A percentile compares a stretch with the other conserved stretches of the same genome.
phyloP scores from a whole-genome alignment of 148 eudicot species.

The Rhododendron molle region DNA sequence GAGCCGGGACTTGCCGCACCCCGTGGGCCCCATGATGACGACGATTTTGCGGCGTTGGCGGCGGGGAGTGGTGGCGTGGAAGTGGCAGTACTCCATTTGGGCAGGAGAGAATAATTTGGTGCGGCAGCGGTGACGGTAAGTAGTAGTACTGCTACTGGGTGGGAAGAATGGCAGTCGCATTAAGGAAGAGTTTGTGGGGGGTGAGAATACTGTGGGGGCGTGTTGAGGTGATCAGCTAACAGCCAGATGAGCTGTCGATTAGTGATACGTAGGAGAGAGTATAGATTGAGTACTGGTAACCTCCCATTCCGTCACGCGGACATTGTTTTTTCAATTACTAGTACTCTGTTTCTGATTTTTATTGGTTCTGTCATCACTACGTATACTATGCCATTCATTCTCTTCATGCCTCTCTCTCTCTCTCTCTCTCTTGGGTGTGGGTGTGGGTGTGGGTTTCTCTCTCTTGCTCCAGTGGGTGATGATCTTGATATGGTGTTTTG shows the following conservation, averaged over 20 bases:
- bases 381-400: neutral
- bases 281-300: neutral
- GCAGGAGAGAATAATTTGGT: neutral
- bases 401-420: neutral
- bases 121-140: neutral
- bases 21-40: constrained; percentile 53
- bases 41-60: constrained; percentile 20
- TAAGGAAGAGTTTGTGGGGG: neutral
- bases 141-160: neutral
- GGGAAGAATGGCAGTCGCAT: neutral
- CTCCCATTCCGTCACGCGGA: neutral
- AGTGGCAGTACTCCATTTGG: neutral
- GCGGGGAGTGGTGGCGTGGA: neutral
- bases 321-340: neutral
- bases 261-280: neutral
- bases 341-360: neutral
- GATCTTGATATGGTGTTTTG: neutral
- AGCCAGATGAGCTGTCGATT: neutral
- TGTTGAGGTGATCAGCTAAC: neutral
- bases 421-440: neutral
- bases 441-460: neutral
- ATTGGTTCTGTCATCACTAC: neutral
- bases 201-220: neutral
- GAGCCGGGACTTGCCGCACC: constrained; percentile 57
- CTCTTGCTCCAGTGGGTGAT: neutral